phyloP scores from a whole-genome alignment of 2,329 filamentous ascomycete genomes.

The Diaporthe destruens region DNA sequence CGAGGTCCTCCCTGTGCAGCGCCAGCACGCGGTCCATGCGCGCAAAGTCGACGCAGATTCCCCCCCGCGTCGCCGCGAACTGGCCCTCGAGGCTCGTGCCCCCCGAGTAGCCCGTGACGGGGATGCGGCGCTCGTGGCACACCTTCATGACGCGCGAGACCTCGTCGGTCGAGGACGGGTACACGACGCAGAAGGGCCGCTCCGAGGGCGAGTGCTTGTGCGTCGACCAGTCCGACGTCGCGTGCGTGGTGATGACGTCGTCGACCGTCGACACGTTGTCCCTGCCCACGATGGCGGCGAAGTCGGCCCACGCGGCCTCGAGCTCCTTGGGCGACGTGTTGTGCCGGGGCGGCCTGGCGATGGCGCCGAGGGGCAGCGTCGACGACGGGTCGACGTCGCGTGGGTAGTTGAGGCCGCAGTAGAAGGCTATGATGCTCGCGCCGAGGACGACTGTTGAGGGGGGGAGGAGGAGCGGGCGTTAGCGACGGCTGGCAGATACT shows the following conservation, averaged over 20 bases:
- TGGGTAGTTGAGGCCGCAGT: constrained; percentile 68
- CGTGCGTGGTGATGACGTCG: constrained; percentile 67
- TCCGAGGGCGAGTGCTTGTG: constrained; percentile 28
- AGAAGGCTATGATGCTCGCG: constrained; percentile 67
- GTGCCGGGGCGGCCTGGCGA: constrained; percentile 63
- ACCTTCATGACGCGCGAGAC: constrained; percentile 90
- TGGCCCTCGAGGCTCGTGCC: constrained; percentile 93
- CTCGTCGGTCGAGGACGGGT: constrained; percentile 76
- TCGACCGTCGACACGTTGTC: constrained; percentile 73
- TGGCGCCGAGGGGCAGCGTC: constrained; percentile 68
- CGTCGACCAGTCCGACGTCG: constrained; percentile 73
- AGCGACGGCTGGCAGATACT: not conserved
- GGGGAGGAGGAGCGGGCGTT: constrained; percentile 31
- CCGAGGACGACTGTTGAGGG: constrained; percentile 62
- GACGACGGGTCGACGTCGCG: constrained; percentile 65
- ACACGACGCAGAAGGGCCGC: constrained; percentile 41
- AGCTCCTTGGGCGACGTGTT: constrained; percentile 73
- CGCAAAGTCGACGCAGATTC: constrained; percentile 87
- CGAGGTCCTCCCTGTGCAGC: constrained; percentile 82
- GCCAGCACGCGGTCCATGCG: constrained; percentile 85
- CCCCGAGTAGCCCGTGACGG: constrained; percentile 88
- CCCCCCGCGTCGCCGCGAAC: constrained; percentile 84
- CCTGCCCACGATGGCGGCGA: constrained; percentile 72
- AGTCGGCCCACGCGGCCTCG: constrained; percentile 78
- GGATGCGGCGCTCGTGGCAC: constrained; percentile 83